These are phyloP conservation scores for Suillus plorans DNA, from an alignment of 768 basidiomycete species.

Conservation along the genomic window DNA sequence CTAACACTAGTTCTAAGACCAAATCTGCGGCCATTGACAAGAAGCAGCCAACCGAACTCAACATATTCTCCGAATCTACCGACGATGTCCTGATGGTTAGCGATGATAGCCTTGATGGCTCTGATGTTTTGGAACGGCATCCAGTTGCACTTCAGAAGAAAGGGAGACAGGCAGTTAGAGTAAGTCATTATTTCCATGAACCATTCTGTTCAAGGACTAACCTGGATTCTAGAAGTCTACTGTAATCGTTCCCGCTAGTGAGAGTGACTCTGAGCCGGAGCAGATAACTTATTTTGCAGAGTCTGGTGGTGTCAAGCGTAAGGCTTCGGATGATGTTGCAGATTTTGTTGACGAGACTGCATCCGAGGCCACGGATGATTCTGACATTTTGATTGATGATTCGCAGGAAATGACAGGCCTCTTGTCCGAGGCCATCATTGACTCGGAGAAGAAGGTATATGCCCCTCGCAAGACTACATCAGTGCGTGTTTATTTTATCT, in stretches of 20 bases:
- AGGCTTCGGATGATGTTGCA: not conserved
- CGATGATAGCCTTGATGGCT: not conserved
- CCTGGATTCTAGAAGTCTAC: not conserved
- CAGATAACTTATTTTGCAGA: not conserved
- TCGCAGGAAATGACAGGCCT: not conserved
- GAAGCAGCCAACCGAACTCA: not conserved
- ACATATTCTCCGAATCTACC: not conserved
- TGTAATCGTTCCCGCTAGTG: not conserved
- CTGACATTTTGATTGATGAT: not conserved
- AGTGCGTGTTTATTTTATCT: no score
- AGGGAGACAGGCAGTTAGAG: not conserved
- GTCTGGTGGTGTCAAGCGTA: conserved; percentile 2
- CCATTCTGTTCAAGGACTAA: not conserved
- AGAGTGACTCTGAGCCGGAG: not conserved
- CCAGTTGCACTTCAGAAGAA: not conserved
- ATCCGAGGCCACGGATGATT: not conserved
- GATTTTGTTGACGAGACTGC: not conserved
- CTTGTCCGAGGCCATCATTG: no score
- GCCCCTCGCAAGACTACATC: no score
- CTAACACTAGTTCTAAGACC: not conserved
- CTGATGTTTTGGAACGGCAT: not conserved
- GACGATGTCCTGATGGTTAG: not conserved
- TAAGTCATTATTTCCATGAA: not conserved
- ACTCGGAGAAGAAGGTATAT: no score
- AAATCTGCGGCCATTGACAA: not conserved